These are phyloP conservation scores for Trypanosoma platydactyli DNA, from an alignment of 208 protist species.

Conservation along the genomic window DNA sequence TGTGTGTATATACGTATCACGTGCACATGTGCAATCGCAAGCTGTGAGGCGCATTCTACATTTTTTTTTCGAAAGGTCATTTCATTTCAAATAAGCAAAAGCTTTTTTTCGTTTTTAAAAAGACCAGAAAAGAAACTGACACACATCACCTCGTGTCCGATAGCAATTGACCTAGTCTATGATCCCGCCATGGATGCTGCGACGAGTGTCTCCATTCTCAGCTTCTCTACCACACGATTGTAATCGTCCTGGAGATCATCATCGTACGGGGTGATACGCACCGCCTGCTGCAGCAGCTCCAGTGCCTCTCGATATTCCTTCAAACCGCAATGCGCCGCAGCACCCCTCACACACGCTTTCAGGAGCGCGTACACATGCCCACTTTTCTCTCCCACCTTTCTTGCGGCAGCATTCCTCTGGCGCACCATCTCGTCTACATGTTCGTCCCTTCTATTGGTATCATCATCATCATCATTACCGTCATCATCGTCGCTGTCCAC, in stretches of 20 bases:
- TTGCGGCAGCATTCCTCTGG: conserved; percentile 61
- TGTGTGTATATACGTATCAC: no score
- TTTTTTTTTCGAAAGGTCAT: no score
- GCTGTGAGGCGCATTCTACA: no score
- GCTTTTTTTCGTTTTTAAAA: not conserved
- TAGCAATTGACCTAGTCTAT: not conserved
- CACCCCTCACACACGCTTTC: conserved; percentile 89
- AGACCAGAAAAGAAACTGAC: conserved; percentile 6
- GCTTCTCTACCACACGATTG: conserved; percentile 84
- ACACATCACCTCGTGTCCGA: no score
- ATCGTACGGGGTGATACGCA: conserved; percentile 92
- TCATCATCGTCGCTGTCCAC: conserved; percentile 86
- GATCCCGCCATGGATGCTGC: conserved; percentile 41
- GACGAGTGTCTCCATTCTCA: conserved; percentile 88
- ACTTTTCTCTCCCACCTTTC: conserved; percentile 69
- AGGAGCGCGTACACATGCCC: conserved; percentile 89
- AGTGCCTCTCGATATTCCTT: conserved; percentile 76
- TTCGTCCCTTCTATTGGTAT: not conserved
- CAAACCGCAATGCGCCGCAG: conserved; percentile 79
- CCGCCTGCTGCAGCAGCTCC: conserved; percentile 68
- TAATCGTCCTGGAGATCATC: conserved; percentile 89
- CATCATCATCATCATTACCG: conserved; percentile 48
- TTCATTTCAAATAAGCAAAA: no score
- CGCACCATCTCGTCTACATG: conserved; percentile 29
- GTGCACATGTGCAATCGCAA: no score